A percentile compares a stretch with the other conserved stretches of the same genome.
phyloP scores from a whole-genome alignment of 768 basidiomycete genomes.

The Mycena galericulata region DNA sequence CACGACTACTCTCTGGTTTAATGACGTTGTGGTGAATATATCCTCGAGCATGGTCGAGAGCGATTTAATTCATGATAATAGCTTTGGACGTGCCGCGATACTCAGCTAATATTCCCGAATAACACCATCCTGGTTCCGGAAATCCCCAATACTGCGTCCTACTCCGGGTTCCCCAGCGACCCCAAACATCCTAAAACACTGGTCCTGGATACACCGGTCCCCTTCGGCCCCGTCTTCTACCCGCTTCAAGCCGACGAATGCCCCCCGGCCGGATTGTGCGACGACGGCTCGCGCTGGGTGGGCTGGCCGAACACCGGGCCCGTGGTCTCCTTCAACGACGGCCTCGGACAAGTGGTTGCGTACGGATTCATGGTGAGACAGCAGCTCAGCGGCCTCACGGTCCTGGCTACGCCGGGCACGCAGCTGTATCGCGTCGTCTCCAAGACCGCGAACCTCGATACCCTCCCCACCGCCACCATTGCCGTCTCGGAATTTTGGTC shows the following conservation, averaged over 20 bases:
- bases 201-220: constrained; percentile 9
- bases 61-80: no score
- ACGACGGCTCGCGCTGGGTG: constrained; percentile 26
- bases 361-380: constrained; percentile 21
- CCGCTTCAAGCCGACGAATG: constrained; percentile 27
- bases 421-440: constrained; percentile 20
- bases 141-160: constrained; percentile 28
- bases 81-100: constrained; percentile 34
- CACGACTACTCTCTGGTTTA: no score
- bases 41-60: no score
- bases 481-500: constrained; percentile 16
- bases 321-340: constrained; percentile 3
- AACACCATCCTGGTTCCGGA: background rate
- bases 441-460: background rate
- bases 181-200: background rate
- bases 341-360: background rate
- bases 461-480: constrained; percentile 3
- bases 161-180: background rate
- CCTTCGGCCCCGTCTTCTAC: constrained; percentile 25
- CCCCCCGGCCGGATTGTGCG: constrained; percentile 9
- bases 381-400: constrained; percentile 19
- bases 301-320: constrained; percentile 32
- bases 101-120: constrained; percentile 14
- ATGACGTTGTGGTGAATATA: no score
- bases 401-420: constrained; percentile 7